Evolutionary conservation across 73 alveolate genomes (phyloP).

Genomic region (Strombidium stylifer): DNA sequence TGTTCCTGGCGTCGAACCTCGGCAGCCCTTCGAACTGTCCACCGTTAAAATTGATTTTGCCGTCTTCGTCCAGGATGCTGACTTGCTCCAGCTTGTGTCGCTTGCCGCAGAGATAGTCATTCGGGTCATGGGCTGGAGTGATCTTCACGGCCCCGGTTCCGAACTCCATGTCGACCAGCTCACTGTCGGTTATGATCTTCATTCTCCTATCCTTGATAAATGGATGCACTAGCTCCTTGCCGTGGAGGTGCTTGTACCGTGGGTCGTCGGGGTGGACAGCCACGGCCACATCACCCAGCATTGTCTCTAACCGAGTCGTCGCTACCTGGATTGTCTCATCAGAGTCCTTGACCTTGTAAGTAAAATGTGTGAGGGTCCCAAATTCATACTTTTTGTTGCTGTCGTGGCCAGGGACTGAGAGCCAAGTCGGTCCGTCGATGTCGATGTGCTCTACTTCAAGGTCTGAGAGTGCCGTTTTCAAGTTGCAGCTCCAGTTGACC

Average conservation of each 20-base stretch:
- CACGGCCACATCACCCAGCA: conserved; percentile 99
- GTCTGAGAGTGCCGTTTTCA: conserved; percentile 97
- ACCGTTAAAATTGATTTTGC: conserved; percentile 92
- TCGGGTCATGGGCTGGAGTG: conserved; percentile 99
- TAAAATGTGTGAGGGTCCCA: conserved; percentile 90
- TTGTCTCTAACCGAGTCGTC: conserved; percentile 98
- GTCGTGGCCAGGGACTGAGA: conserved; percentile 90
- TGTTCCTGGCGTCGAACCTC: conserved; percentile 95
- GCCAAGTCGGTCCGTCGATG: conserved; percentile 66
- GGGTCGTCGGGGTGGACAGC: conserved; percentile 99
- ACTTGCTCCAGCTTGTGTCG: conserved; percentile 88
- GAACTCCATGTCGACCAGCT: conserved; percentile 94
- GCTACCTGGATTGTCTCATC: conserved; percentile 92
- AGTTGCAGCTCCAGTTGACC: conserved; percentile 98
- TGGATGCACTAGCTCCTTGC: conserved; percentile 97
- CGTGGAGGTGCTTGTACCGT: conserved; percentile 93
- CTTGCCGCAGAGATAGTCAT: conserved; percentile 97
- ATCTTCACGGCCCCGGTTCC: conserved; percentile 99
- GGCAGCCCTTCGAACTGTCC: conserved; percentile 94
- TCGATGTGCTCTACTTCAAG: conserved; percentile 92
- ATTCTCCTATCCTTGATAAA: conserved; percentile 92
- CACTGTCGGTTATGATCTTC: conserved; percentile 88
- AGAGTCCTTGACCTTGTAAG: conserved; percentile 84
- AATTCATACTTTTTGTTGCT: conserved; percentile 80
- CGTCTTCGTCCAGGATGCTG: conserved; percentile 96